Conservation (phyloP, 2,329 filamentous ascomycete genomes). For the Aspergillus sp. region DNA sequence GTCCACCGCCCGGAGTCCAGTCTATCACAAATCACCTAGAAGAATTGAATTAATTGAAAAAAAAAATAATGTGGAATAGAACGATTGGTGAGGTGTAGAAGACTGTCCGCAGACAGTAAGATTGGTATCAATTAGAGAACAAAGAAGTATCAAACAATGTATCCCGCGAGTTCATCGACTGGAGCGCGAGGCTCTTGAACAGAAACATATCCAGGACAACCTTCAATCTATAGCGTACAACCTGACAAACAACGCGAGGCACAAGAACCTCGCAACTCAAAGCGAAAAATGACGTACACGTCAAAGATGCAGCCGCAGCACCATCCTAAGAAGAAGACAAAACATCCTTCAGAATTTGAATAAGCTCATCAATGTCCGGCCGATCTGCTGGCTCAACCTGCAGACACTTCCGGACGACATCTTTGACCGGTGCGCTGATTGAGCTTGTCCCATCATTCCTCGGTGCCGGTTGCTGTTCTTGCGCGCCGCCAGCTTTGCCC, state of each 20-base stretch:
- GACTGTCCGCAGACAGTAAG: not conserved
- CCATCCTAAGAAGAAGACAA: constrained; percentile 61
- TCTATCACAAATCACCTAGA: not conserved
- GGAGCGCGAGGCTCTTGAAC: no score
- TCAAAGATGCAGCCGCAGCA: constrained; percentile 19
- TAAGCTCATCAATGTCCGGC: constrained; percentile 79
- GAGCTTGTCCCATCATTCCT: constrained; percentile 40
- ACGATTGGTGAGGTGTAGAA: no score
- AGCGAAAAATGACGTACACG: no score
- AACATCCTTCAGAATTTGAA: constrained; percentile 65
- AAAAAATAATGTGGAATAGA: not conserved
- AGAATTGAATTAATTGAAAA: not conserved
- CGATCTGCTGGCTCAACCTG: constrained; percentile 78
- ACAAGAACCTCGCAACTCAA: no score
- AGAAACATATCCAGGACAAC: no score
- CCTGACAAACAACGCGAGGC: no score
- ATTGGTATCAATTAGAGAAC: not conserved
- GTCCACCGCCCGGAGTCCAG: not conserved
- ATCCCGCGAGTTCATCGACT: no score
- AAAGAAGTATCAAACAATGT: not conserved
- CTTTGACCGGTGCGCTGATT: constrained; percentile 75
- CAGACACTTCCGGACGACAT: constrained; percentile 80
- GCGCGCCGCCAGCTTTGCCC: constrained; percentile 36
- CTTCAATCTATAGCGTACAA: no score
- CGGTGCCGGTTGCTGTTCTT: constrained; percentile 15